phyloP scores from a whole-genome alignment of 495 filamentous ascomycete genomes.

The Xylaria cubensis region DNA sequence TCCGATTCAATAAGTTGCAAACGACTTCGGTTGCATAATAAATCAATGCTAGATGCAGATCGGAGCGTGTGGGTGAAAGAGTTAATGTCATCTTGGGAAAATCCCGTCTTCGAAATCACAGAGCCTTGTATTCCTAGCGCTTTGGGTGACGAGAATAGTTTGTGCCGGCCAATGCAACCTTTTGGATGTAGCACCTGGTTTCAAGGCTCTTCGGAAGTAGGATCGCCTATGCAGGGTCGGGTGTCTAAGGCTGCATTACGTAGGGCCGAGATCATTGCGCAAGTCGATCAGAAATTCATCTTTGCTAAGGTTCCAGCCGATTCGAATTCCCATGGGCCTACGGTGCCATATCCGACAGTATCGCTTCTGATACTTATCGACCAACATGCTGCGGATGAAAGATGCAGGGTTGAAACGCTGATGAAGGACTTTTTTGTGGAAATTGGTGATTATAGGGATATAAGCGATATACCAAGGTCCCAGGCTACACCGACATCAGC shows the following conservation, averaged over 20 bases:
- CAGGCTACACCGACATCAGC: constrained; percentile 23
- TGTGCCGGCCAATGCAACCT: constrained; percentile 38
- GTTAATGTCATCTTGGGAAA: constrained; percentile 45
- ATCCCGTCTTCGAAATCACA: constrained; percentile 47
- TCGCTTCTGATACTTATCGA: constrained; percentile 78
- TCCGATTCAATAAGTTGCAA: constrained; percentile 3
- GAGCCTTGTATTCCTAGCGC: constrained; percentile 48
- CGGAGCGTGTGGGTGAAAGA: constrained; percentile 49
- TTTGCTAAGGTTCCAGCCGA: constrained; percentile 61
- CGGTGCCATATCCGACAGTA: background rate
- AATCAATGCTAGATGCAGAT: constrained; percentile 28
- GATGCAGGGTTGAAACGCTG: constrained; percentile 79
- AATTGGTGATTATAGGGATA: background rate
- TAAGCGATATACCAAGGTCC: constrained; percentile 1
- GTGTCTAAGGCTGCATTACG: constrained; percentile 72
- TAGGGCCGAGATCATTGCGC: constrained; percentile 70
- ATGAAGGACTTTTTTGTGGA: constrained; percentile 49
- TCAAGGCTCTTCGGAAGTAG: constrained; percentile 16
- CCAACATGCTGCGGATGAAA: constrained; percentile 94
- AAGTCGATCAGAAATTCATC: constrained; percentile 92
- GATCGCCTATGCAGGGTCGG: constrained; percentile 51
- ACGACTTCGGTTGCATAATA: constrained; percentile 11
- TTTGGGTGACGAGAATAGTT: constrained; percentile 36
- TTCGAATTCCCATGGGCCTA: constrained; percentile 23
- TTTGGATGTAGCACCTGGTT: constrained; percentile 23